A percentile compares a stretch with the other conserved stretches of the same genome.
phyloP scores from a whole-genome alignment of 1,284 basidiomycete genomes.

The Naganishia albida region DNA sequence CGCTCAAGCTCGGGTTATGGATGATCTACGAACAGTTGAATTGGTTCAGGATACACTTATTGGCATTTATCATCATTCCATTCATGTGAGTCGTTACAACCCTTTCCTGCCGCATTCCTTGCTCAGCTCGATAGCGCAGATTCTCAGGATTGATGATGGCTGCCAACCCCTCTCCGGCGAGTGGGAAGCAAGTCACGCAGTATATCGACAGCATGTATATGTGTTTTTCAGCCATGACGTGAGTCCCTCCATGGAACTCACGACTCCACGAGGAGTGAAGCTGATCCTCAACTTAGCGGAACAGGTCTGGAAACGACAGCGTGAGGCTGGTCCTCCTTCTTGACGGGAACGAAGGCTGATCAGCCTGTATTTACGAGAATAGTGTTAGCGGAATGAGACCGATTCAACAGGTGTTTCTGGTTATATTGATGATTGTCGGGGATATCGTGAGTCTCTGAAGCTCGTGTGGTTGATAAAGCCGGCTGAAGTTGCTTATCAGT shows the following conservation, averaged over 20 bases:
- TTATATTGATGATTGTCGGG: conserved; percentile 45
- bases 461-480: too few relatives aligned
- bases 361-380: conserved; percentile 30
- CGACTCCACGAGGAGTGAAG: neutral
- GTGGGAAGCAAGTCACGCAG: conserved; percentile 39
- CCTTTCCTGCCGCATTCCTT: too few relatives aligned
- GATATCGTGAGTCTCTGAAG: conserved; percentile 36
- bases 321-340: neutral
- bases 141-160: conserved; percentile 42
- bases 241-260: conserved; percentile 31
- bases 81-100: conserved; percentile 34
- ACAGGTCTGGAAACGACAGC: conserved; percentile 12
- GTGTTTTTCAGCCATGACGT: conserved; percentile 46
- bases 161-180: conserved; percentile 37
- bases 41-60: conserved; percentile 46
- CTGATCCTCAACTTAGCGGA: neutral
- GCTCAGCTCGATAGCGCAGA: neutral
- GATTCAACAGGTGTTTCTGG: conserved; percentile 44
- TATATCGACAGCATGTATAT: conserved; percentile 43
- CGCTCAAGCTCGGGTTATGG: conserved; percentile 10
- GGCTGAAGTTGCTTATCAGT: conserved; percentile 6
- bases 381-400: conserved; percentile 43
- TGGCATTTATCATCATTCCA: conserved; percentile 44
- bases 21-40: conserved; percentile 39
- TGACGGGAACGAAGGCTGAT: neutral